phyloP scores from a whole-genome alignment of 2,329 filamentous ascomycete species.

The Chaetomiaceae sp. region DNA sequence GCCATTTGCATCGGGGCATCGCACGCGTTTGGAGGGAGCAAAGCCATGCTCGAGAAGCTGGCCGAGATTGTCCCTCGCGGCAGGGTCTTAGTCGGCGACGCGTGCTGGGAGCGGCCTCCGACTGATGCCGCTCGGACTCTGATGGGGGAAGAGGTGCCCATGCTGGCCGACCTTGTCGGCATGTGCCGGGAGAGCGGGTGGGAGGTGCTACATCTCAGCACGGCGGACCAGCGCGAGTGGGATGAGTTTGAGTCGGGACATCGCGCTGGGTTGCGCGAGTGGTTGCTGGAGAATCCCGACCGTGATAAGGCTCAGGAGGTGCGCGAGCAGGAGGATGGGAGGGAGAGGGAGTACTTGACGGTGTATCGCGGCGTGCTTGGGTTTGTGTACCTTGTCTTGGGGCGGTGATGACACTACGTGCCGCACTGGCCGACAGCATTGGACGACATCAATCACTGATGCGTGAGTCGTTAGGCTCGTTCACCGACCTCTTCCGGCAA shows the following conservation, averaged over 20 bases:
- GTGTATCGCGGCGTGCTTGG: slow-evolving; percentile 2
- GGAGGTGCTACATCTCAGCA: slow-evolving; percentile 6
- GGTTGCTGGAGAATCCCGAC: not conserved
- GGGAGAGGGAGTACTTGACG: slow-evolving; percentile 1
- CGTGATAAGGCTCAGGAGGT: not conserved
- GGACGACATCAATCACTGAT: too few species aligned
- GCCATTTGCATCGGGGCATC: slow-evolving; percentile 4
- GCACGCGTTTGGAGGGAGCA: not conserved
- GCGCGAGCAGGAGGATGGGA: not conserved
- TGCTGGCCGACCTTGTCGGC: not conserved
- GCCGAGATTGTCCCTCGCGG: not conserved
- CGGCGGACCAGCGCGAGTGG: slow-evolving; percentile 9
- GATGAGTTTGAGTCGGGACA: slow-evolving; percentile 10
- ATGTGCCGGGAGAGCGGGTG: slow-evolving; percentile 3
- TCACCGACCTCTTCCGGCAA: too few species aligned
- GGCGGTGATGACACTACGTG: slow-evolving; percentile 1
- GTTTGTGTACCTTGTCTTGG: slow-evolving; percentile 5
- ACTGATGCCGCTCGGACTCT: not conserved
- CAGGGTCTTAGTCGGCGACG: slow-evolving; percentile 1
- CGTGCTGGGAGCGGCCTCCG: slow-evolving; percentile 6
- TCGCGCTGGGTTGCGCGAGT: slow-evolving; percentile 1
- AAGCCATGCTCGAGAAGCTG: not conserved
- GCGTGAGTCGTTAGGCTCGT: too few species aligned
- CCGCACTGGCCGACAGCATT: too few species aligned
- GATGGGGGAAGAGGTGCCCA: not conserved